Evolutionary conservation across 169 alveolate species (phyloP).

Genomic region (Cryptosporidium viatorum): DNA sequence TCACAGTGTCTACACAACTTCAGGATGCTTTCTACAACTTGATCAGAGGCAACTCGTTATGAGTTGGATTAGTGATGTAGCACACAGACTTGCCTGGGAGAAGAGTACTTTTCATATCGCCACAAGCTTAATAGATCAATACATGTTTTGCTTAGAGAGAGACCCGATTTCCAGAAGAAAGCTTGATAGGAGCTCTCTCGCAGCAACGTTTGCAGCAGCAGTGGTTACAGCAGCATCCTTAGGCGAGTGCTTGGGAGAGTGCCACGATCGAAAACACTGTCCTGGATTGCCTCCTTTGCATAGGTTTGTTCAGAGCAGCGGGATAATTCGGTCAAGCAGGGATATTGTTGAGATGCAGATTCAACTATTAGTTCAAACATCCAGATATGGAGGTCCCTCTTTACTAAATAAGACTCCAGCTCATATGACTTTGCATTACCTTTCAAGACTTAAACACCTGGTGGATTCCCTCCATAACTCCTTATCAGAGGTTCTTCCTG

Average conservation of each 20-base stretch:
- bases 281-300: constrained; percentile 67
- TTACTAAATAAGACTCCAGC: constrained; percentile 61
- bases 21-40: constrained; percentile 56
- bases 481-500: background rate
- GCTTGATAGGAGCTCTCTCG: constrained; percentile 52
- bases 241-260: constrained; percentile 60
- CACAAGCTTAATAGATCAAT: constrained; percentile 51
- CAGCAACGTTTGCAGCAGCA: constrained; percentile 71
- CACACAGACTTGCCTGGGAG: constrained; percentile 68
- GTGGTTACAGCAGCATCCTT: constrained; percentile 67
- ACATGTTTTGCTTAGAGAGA: constrained; percentile 50
- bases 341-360: constrained; percentile 69
- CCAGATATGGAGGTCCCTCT: constrained; percentile 55
- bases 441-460: constrained; percentile 41
- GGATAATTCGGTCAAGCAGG: constrained; percentile 36
- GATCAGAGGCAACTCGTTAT: constrained; percentile 63
- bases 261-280: constrained; percentile 57
- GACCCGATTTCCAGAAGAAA: constrained; percentile 51
- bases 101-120: constrained; percentile 66
- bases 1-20: constrained; percentile 48
- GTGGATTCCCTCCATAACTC: constrained; percentile 33
- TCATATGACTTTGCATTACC: constrained; percentile 51
- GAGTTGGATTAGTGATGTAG: constrained; percentile 74
- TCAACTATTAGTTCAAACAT: constrained; percentile 52
- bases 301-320: constrained; percentile 68